These are phyloP conservation scores for Pichia kluyveri DNA, from an alignment of 805 yeast genomes.

Conservation along the genomic window DNA sequence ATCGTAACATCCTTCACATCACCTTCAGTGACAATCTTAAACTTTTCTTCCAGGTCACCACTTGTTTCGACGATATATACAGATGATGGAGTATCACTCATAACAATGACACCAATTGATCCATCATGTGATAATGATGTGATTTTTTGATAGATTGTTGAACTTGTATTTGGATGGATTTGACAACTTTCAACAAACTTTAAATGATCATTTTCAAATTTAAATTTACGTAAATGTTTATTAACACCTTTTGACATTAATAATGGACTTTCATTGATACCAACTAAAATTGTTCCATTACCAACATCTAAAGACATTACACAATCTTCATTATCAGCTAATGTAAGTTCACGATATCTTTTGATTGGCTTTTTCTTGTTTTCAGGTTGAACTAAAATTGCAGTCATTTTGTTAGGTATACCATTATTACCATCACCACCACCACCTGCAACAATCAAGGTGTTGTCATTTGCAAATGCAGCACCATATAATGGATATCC, in stretches of 20 bases:
- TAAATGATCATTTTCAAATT: slow-evolving; percentile 51
- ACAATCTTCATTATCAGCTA: slow-evolving; percentile 63
- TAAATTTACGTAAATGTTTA: slow-evolving; percentile 61
- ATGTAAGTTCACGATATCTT: slow-evolving; percentile 48
- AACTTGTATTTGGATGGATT: slow-evolving; percentile 37
- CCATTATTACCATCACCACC: slow-evolving; percentile 94
- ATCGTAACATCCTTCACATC: slow-evolving; percentile 60
- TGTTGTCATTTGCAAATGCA: slow-evolving; percentile 50
- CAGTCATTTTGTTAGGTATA: slow-evolving; percentile 73
- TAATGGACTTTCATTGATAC: slow-evolving; percentile 63
- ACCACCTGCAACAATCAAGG: slow-evolving; percentile 78
- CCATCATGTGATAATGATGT: slow-evolving; percentile 51
- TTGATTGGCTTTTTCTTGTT: slow-evolving; percentile 40
- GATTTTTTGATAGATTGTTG: slow-evolving; percentile 56
- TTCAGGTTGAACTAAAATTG: slow-evolving; percentile 47
- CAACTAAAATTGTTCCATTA: slow-evolving; percentile 49
- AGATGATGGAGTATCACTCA: slow-evolving; percentile 56
- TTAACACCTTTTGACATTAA: slow-evolving; percentile 54
- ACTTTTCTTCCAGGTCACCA: slow-evolving; percentile 42
- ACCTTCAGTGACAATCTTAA: slow-evolving; percentile 42
- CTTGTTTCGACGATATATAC: slow-evolving; percentile 50
- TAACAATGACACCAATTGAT: slow-evolving; percentile 57
- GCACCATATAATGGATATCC: slow-evolving; percentile 83
- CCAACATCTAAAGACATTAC: slow-evolving; percentile 72
- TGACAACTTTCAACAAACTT: slow-evolving; percentile 54